phyloP scores from a whole-genome alignment of 2,329 filamentous ascomycete species.

The Monilinia vaccinii-corymbosi region DNA sequence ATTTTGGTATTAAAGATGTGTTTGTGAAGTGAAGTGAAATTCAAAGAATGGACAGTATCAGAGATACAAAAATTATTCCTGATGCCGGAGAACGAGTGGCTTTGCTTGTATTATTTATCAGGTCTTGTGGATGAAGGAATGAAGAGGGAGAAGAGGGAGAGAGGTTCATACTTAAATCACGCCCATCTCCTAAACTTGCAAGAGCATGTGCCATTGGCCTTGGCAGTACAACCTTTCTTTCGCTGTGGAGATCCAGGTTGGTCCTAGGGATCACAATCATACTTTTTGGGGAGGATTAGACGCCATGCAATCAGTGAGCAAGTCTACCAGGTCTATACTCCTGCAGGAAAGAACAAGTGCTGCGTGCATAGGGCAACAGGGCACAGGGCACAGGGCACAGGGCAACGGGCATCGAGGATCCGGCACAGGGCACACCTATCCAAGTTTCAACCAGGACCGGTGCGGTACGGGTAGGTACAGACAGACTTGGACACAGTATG shows the following conservation, averaged over 20 bases:
- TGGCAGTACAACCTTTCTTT: not conserved
- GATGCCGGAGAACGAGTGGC: not conserved
- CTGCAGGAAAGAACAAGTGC: no score
- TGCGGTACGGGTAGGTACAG: no score
- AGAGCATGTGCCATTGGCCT: not conserved
- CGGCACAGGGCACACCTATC: no score
- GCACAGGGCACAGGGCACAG: no score
- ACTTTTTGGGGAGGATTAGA: not conserved
- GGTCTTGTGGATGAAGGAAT: not conserved
- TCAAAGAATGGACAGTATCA: slow-evolving; percentile 27
- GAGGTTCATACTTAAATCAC: not conserved
- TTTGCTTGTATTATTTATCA: slow-evolving; percentile 1
- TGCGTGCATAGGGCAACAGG: not conserved
- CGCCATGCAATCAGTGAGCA: no score
- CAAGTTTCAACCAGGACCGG: no score
- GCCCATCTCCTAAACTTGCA: not conserved
- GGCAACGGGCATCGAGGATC: no score
- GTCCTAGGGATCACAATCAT: not conserved
- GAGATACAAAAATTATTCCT: slow-evolving; percentile 17
- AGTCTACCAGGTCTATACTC: no score
- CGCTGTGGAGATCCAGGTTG: not conserved
- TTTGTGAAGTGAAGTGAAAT: not conserved
- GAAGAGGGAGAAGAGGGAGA: not conserved
- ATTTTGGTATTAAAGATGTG: slow-evolving; percentile 17
- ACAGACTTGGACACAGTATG: no score